These are phyloP conservation scores for Thozetella sp. DNA, from an alignment of 495 filamentous ascomycete genomes.

Conservation along the genomic window DNA sequence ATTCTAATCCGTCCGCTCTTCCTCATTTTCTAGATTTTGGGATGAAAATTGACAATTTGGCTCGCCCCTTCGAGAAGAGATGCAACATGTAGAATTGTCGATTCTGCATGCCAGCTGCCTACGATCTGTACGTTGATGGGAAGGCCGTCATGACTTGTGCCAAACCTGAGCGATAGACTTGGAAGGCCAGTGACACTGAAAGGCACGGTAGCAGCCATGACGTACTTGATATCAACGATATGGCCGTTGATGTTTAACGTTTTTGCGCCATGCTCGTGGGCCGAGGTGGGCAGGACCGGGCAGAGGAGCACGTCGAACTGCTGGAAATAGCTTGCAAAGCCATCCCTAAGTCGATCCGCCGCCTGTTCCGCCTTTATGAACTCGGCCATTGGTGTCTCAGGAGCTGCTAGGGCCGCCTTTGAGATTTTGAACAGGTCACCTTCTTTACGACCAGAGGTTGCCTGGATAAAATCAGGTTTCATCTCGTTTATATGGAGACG, in stretches of 20 bases:
- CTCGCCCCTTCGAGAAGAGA: neutral
- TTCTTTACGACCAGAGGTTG: neutral
- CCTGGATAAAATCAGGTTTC: neutral
- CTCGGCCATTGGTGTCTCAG: neutral
- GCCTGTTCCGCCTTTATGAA: neutral
- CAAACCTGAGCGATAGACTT: neutral
- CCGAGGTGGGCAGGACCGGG: neutral
- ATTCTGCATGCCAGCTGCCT: neutral
- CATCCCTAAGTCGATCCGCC: neutral
- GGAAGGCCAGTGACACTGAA: neutral
- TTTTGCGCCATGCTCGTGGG: neutral
- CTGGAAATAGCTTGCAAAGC: neutral
- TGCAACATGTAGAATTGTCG: neutral
- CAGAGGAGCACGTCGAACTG: neutral
- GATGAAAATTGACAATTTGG: neutral
- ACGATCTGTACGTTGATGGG: neutral
- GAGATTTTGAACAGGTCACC: neutral
- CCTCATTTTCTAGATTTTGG: neutral
- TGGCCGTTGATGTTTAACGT: neutral
- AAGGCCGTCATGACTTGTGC: neutral
- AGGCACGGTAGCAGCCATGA: neutral
- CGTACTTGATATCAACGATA: neutral
- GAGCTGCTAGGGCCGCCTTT: neutral
- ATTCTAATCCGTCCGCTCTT: too few relatives aligned
- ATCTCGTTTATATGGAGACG: neutral